Percentiles rank a stretch among this genome's conserved stretches.
Evolutionary conservation across 768 basidiomycete species (phyloP).

Genomic region (Hericium rajendrae): DNA sequence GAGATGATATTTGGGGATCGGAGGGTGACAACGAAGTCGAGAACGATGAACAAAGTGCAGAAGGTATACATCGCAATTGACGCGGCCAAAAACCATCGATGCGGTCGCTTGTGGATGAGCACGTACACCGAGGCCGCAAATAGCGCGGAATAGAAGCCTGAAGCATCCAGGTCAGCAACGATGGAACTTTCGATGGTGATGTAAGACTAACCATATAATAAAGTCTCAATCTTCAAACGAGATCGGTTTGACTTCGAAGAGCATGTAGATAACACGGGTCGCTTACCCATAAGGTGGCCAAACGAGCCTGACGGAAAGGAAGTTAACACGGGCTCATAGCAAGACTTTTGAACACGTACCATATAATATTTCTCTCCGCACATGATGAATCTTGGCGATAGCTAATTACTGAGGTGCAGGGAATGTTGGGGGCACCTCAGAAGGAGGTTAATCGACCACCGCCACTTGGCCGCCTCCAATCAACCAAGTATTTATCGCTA

Average conservation of each 20-base stretch:
- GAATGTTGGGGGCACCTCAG: too few relatives aligned
- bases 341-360: not conserved
- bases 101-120: not conserved
- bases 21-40: not conserved
- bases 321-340: not conserved
- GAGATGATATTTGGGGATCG: not conserved
- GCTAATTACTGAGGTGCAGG: too few relatives aligned
- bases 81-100: not conserved
- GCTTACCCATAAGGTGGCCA: not conserved
- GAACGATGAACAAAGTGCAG: not conserved
- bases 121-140: not conserved
- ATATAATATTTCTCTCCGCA: not conserved
- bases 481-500: too few relatives aligned
- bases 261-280: not conserved
- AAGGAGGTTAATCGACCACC: too few relatives aligned
- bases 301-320: not conserved
- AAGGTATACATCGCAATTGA: not conserved
- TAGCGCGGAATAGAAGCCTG: slow-evolving; percentile 19
- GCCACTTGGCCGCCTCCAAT: too few relatives aligned
- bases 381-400: not conserved
- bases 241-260: not conserved
- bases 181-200: not conserved
- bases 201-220: not conserved
- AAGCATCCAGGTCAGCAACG: not conserved
- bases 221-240: not conserved